Evolutionary conservation across 2,329 filamentous ascomycete genomes (phyloP).

Genomic region (Fusarium falciforme): DNA sequence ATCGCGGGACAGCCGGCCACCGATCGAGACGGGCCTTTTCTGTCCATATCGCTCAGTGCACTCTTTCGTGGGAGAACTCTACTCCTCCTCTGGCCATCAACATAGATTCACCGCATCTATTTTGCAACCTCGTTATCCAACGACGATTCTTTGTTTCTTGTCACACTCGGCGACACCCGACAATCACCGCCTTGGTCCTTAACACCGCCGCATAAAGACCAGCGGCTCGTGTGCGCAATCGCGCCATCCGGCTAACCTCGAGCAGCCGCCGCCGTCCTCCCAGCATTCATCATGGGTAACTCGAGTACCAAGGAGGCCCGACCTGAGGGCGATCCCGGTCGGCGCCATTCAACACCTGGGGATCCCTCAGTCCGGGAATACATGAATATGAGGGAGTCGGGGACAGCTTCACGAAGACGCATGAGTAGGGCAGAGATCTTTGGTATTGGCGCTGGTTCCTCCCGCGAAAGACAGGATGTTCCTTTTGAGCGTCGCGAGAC

Average conservation of each 20-base stretch:
- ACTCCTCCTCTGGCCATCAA: background rate
- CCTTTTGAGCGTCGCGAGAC: conserved; percentile 81
- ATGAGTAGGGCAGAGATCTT: conserved; percentile 61
- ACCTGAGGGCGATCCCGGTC: conserved; percentile 39
- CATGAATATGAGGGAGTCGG: conserved; percentile 28
- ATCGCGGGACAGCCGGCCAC: conserved; percentile 39
- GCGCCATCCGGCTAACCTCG: conserved; percentile 18
- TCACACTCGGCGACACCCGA: conserved; percentile 7
- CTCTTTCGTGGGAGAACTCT: conserved; percentile 4
- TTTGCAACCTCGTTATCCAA: background rate
- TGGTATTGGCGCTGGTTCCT: conserved; percentile 53
- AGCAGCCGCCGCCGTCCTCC: conserved; percentile 15
- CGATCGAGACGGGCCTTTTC: conserved; percentile 28
- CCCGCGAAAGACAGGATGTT: conserved; percentile 53
- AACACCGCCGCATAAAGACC: conserved; percentile 14
- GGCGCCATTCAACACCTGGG: conserved; percentile 37
- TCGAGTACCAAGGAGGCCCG: conserved; percentile 55
- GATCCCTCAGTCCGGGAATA: conserved; percentile 41
- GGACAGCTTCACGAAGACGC: conserved; percentile 41
- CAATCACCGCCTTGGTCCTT: conserved; percentile 3
- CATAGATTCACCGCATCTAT: background rate
- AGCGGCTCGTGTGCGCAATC: conserved; percentile 29
- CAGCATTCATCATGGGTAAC: conserved; percentile 51
- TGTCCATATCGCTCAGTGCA: conserved; percentile 29
- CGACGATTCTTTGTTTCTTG: background rate